Evolutionary conservation across 305 asterid species (phyloP).

Genomic region (Fraxinus ornus): DNA sequence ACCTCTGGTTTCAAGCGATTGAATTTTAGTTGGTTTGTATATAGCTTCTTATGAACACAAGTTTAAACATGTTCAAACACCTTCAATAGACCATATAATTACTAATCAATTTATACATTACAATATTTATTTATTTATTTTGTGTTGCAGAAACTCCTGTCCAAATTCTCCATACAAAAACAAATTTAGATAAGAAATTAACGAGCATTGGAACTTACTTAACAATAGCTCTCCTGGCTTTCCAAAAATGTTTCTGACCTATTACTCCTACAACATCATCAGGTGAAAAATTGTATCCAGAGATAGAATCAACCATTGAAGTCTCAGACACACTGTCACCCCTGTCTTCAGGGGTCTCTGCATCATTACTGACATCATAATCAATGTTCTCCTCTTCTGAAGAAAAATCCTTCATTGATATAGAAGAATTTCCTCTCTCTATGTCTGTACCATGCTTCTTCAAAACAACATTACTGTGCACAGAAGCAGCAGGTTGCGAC

Average conservation of each 20-base stretch:
- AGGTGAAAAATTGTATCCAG: conserved; percentile 57
- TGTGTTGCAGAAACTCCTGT: background rate
- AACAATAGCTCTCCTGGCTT: conserved; percentile 74
- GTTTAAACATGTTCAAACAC: background rate
- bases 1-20: background rate
- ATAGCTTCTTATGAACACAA: background rate
- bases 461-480: conserved; percentile 19
- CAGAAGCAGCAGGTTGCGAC: conserved; percentile 16
- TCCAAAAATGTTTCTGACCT: conserved; percentile 89
- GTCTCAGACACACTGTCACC: conserved; percentile 60
- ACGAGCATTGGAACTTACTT: conserved; percentile 54
- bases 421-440: conserved; percentile 34
- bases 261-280: conserved; percentile 75
- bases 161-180: background rate
- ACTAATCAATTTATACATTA: background rate
- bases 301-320: conserved; percentile 58
- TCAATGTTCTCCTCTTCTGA: conserved; percentile 30
- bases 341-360: conserved; percentile 46
- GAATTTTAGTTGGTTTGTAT: background rate
- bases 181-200: conserved; percentile 4
- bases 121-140: background rate
- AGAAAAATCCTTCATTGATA: conserved; percentile 24
- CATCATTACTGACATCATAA: conserved; percentile 25
- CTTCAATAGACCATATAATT: background rate
- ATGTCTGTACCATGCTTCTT: conserved; percentile 18